Base-by-base conservation (phyloP, 805 yeast genomes). In the Starmerella bombi region DNA sequence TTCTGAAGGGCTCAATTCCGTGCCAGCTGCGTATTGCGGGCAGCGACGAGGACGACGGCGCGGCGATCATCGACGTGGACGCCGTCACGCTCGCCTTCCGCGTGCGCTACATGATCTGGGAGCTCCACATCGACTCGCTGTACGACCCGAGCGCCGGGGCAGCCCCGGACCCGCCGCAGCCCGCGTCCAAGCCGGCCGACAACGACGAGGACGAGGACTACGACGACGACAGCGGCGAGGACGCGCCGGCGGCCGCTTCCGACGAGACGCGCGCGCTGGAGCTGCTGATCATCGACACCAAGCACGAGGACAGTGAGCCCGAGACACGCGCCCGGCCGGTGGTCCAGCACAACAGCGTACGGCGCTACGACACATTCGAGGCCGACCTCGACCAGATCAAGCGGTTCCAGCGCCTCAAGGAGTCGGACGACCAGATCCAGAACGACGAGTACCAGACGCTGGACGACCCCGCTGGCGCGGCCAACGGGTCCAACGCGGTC, bases 361-460 rank as follows among this genome's bases (percentile, higher is more conserved):
- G 70, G 46, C 67, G 73, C 28, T 78, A 77, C 54, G 83, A 78
- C 53, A 67, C 70, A 35, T 77, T 77, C 54, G 86, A 78, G 53
- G 66, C 67, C 40, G 86, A 78, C 55, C 56, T 70, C 40, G 93
- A 82, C 39, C 81, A 86, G 1, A 65, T 83, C 40, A 64, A 77
- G 40, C 80, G 83, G 52, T 69, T 91, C 54, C 61, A 83, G 45
- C 80, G 77, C 53, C 64, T 86, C 25, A 93, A 83, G 52, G 80
- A 79, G 50, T 77, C 82, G 41, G 93, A 86, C 57, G 70, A 80
- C 53, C 74, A 80, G 50, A 59, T 84, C 17, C 61, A 60, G 32
- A 46, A 43, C 5, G 56, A 55, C 14, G 49, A 34, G 36, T 27
- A 10, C 20, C 21, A 25, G 30, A 37, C 15, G 46, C 48, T 22